Conservation (phyloP, 805 yeast species). For the Candida tammaniensis region DNA sequence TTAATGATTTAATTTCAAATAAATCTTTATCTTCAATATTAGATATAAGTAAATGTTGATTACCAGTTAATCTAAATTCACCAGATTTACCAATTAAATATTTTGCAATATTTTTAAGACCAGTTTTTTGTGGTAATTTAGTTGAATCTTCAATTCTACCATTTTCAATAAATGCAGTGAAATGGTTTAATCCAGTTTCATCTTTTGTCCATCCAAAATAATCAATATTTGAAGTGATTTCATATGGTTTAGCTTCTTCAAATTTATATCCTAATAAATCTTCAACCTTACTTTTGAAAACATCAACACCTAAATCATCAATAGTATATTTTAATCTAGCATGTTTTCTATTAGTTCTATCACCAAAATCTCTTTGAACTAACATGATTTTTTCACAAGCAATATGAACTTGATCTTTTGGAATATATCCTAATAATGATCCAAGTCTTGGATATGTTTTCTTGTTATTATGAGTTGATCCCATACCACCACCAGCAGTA, state of each 20-base stretch:
- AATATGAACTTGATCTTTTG: slow-evolving; percentile 62
- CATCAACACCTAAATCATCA: slow-evolving; percentile 90
- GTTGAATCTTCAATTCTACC: slow-evolving; percentile 95
- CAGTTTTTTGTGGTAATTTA: slow-evolving; percentile 85
- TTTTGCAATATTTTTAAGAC: slow-evolving; percentile 75
- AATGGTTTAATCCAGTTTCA: slow-evolving; percentile 80
- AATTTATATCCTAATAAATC: slow-evolving; percentile 76
- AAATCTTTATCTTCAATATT: slow-evolving; percentile 69
- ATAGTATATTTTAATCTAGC: slow-evolving; percentile 96
- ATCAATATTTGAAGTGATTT: slow-evolving; percentile 84
- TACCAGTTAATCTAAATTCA: slow-evolving; percentile 91
- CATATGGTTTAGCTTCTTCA: slow-evolving; percentile 65
- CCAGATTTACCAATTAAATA: slow-evolving; percentile 64
- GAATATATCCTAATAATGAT: slow-evolving; percentile 74
- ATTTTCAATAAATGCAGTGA: slow-evolving; percentile 91
- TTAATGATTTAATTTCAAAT: slow-evolving; percentile 55
- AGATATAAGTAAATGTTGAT: slow-evolving; percentile 84
- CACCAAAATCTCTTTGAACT: slow-evolving; percentile 93
- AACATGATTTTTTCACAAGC: slow-evolving; percentile 91
- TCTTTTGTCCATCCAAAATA: slow-evolving; percentile 93
- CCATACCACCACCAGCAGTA: slow-evolving; percentile 98
- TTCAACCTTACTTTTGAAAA: slow-evolving; percentile 76
- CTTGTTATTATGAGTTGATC: slow-evolving; percentile 93
- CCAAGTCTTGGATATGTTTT: slow-evolving; percentile 97
- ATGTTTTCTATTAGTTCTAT: slow-evolving; percentile 93